Evolutionary conservation across 2,329 filamentous ascomycete genomes (phyloP).

Genomic region (Monilinia laxa): DNA sequence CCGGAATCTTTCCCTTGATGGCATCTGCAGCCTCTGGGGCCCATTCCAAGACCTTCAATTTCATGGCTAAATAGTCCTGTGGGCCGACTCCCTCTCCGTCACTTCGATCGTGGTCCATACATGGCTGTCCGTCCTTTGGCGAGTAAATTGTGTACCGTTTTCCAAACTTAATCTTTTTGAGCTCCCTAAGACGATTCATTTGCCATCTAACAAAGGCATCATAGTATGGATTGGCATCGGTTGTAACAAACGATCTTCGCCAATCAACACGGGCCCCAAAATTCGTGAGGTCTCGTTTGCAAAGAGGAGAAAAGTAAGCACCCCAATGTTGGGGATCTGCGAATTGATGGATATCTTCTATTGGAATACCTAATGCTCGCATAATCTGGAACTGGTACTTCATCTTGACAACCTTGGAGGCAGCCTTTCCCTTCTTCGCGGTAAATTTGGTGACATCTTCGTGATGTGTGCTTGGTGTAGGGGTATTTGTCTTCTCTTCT

Average conservation of each 20-base stretch:
- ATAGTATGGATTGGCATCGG: slow-evolving; percentile 94
- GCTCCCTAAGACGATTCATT: slow-evolving; percentile 86
- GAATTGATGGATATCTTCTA: slow-evolving; percentile 89
- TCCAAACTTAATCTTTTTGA: slow-evolving; percentile 91
- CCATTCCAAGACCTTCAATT: slow-evolving; percentile 90
- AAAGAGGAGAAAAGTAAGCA: slow-evolving; percentile 82
- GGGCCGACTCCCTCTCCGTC: slow-evolving; percentile 79
- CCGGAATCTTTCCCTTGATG: slow-evolving; percentile 75
- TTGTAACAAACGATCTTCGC: slow-evolving; percentile 90
- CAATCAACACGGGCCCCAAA: slow-evolving; percentile 90
- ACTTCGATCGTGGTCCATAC: slow-evolving; percentile 82
- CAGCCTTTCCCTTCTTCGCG: slow-evolving; percentile 89
- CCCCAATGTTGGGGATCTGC: slow-evolving; percentile 92
- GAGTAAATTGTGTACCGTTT: slow-evolving; percentile 93
- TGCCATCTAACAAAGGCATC: slow-evolving; percentile 96
- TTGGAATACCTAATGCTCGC: slow-evolving; percentile 83
- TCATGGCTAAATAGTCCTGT: slow-evolving; percentile 91
- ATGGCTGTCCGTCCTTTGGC: slow-evolving; percentile 83
- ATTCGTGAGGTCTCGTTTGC: slow-evolving; percentile 74
- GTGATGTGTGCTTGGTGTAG: slow-evolving; percentile 65
- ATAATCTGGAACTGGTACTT: slow-evolving; percentile 98
- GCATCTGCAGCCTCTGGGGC: slow-evolving; percentile 69
- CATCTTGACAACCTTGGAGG: slow-evolving; percentile 83
- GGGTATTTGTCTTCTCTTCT: slow-evolving; percentile 49
- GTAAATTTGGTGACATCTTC: slow-evolving; percentile 89